Evolutionary conservation across 1,284 basidiomycete genomes (phyloP), one percentile per base, ranked within the genome.

Genomic region (Cryptococcus sp.): DNA sequence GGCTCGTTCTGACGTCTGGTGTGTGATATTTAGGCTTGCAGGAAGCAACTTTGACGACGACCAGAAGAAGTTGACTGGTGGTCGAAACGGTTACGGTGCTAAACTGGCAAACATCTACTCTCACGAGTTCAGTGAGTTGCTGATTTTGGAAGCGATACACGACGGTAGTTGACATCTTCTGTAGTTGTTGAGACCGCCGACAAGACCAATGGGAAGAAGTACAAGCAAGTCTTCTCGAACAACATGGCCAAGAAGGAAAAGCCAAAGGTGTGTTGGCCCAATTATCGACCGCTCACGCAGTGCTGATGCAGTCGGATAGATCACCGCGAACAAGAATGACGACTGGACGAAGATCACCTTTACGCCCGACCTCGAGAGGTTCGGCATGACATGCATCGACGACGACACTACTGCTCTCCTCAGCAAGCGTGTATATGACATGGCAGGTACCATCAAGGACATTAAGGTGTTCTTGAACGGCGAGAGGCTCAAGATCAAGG

Each of bases 61-160:
- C 76, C 94, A 98, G 80, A 97, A 94, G 82, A 98, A 98, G 79
- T 84, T 98, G 48, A 97, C 94, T 1, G 96, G 96, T 79, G 96
- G 96, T 78, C 85, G 96, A 71, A 99, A 98, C 73, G 96, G 96
- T 73, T 98, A 93, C 71, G 96, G 96, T 72, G 96, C 96, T 52
- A 97, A 98, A 78, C 83, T 99, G 47, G 89, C 96, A 59, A 98
- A 99, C 79, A 98, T 98, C 69, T 98, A 98, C 80, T 98, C 96
- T 3, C 87, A 84, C 63, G 89, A 96, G 77, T 98, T 99, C 78
- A 90, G 76, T 77, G 44, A 50, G 76, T 70, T 33, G 28, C 28
- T 33, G 5, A 5, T 33, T 4, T 4, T 33, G 28, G 9, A 33
- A 33, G 28, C 5, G 28, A 9, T 33, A 9, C 28, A 9, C 28